Evolutionary conservation across 345 rosid species (phyloP).

Genomic region (Arabidopsis thaliana): TAIR10.1 NC_003071.7:8913001-8913500

Average conservation of each 20-base stretch:
- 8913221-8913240: not conserved
- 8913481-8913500: conserved; percentile 2
- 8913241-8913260: conserved; percentile 51
- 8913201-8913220: not conserved
- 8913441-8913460: conserved; percentile 55
- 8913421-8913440: conserved; percentile 60
- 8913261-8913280: conserved; percentile 71
- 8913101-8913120: conserved; percentile 70
- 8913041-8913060: conserved; percentile 57
- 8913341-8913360: conserved; percentile 29
- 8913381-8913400: conserved; percentile 58
- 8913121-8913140: conserved; percentile 62
- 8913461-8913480: conserved; percentile 39
- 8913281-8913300: conserved; percentile 72
- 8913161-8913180: not conserved
- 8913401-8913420: conserved; percentile 62
- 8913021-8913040: conserved; percentile 56
- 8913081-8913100: conserved; percentile 66
- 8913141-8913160: conserved; percentile 51
- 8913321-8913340: conserved; percentile 34
- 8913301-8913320: conserved; percentile 42
- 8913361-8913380: conserved; percentile 41
- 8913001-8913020: conserved; percentile 63
- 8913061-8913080: conserved; percentile 46
- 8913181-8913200: not conserved